Evolutionary conservation across 1,284 basidiomycete species (phyloP).

Genomic region (Moniliophthora roreri): DNA sequence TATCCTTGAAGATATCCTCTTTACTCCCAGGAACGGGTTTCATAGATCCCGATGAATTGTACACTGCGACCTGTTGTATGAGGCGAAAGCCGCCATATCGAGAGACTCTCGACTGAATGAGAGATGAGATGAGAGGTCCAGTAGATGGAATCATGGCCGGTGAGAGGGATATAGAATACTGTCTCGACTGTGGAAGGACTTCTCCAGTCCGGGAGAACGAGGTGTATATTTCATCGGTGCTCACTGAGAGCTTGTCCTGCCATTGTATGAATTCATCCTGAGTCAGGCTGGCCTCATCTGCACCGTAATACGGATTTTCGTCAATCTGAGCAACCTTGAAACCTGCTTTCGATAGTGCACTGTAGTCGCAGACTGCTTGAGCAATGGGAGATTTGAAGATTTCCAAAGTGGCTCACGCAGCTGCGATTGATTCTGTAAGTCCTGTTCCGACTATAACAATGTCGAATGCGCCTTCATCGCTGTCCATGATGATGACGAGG

Average conservation of each 20-base stretch:
- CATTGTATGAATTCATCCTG: slow-evolving; percentile 79
- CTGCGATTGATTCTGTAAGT: slow-evolving; percentile 81
- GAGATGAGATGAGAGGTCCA: slow-evolving; percentile 78
- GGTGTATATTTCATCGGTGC: slow-evolving; percentile 26
- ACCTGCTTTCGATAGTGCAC: slow-evolving; percentile 86
- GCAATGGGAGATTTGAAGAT: slow-evolving; percentile 11
- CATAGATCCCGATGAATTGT: slow-evolving; percentile 43
- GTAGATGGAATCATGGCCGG: slow-evolving; percentile 82
- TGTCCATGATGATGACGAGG: too few relatives aligned
- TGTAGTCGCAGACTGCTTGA: slow-evolving; percentile 33
- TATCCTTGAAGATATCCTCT: slow-evolving; percentile 91
- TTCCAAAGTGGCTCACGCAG: slow-evolving; percentile 66
- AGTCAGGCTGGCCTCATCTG: slow-evolving; percentile 78
- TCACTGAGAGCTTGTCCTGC: slow-evolving; percentile 34
- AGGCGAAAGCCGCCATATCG: slow-evolving; percentile 90
- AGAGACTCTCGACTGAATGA: slow-evolving; percentile 85
- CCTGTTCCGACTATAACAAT: slow-evolving; percentile 87
- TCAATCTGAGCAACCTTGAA: slow-evolving; percentile 89
- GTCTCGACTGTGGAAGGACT: slow-evolving; percentile 58
- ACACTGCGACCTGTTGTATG: slow-evolving; percentile 75
- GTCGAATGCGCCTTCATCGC: slow-evolving; percentile 54
- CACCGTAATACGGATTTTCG: slow-evolving; percentile 83
- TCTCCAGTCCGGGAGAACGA: slow-evolving; percentile 39
- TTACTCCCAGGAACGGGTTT: slow-evolving; percentile 86
- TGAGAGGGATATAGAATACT: slow-evolving; percentile 84